Percentiles rank a stretch among this genome's conserved stretches.
These are phyloP conservation scores for Thermothelomyces thermophilus DNA, from an alignment of 2,329 filamentous ascomycete species.

Conservation along the genomic window DNA sequence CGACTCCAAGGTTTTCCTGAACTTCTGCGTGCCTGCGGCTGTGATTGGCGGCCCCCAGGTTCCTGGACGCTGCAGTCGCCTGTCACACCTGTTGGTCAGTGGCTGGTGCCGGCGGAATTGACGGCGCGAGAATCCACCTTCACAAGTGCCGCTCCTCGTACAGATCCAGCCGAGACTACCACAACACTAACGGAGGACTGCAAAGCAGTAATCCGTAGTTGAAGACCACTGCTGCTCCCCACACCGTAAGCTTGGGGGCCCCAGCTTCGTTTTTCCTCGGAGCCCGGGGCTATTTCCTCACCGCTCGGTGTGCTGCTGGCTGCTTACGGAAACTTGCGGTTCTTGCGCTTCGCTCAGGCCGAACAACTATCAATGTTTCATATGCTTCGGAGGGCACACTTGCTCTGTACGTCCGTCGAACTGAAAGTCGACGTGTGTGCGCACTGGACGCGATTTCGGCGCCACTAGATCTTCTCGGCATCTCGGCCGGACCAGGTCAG, in stretches of 20 bases:
- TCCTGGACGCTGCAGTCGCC: constrained; percentile 8
- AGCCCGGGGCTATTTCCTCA: too few species aligned
- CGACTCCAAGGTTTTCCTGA: constrained; percentile 1
- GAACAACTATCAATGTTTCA: background rate
- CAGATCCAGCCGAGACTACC: constrained; percentile 6
- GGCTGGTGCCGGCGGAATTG: constrained; percentile 17
- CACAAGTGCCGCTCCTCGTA: constrained; percentile 20
- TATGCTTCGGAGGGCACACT: too few species aligned
- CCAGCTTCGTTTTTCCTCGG: background rate
- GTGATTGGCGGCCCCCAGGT: constrained; percentile 23
- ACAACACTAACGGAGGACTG: too few species aligned
- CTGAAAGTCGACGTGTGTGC: background rate
- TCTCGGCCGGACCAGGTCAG: background rate
- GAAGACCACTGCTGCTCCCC: constrained; percentile 2
- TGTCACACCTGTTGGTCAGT: constrained; percentile 3
- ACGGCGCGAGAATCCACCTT: constrained; percentile 18
- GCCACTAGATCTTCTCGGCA: constrained; percentile 21
- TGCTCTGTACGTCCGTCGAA: background rate
- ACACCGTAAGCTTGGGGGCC: constrained; percentile 7
- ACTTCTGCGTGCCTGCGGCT: constrained; percentile 11
- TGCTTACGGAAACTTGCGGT: background rate
- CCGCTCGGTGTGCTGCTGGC: constrained; percentile 5
- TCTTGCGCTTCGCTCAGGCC: background rate
- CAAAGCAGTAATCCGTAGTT: too few species aligned
- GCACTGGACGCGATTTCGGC: constrained; percentile 5